Base-by-base conservation (phyloP, 768 basidiomycete genomes). In the Pleurotus ostreatus region DNA sequence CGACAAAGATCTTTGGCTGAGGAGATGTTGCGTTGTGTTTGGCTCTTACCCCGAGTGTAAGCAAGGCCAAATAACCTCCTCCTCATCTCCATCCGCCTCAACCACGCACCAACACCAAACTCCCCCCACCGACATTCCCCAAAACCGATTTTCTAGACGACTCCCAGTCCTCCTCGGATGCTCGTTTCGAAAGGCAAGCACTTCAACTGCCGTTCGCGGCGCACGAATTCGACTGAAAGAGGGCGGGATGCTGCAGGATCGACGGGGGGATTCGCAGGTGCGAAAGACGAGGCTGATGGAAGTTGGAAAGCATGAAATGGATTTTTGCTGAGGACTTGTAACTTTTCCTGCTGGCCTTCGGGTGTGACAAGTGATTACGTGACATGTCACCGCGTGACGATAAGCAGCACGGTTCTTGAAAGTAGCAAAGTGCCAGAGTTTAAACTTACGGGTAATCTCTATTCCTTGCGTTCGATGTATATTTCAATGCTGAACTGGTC, bases 241-340 rank as follows among this genome's bases (percentile, higher is more conserved):
- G 18, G 5, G 39, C 37, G 25, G 41, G 43, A 40, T 40, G 39
- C n/a, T 39, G 37, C 8, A 38, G 41, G 18, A 43, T 53, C 51
- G n/a, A 53, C 38, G 18, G 15, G 38, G 18, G 18, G n/a, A 20
- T 26, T 9, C n/a, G 51, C 39, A 18, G n/a, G 51, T 23, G 16
- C 9, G 26, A 40, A 11, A 25, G 39, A 13, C 39, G 16, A 40
- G 37, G 51, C 39, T 53, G 38, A 53, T 53, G 51, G 51, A 25
- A 53, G 51, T 53, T 53, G 15, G 39, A 53, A 53, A 53, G 51
- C 51, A 53, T 20, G 48, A 49, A 49, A 26, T 26, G 22, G 20
- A 49, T 26, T 49, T 49, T 49, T 49, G 22, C 48, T 12, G 26
- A 26, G 20, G 37, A 49, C 37, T 49, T 49, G 25, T 23, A 30